Conservation (phyloP, 192 early-diverging fungal species). For the Podila clonocystis region DNA sequence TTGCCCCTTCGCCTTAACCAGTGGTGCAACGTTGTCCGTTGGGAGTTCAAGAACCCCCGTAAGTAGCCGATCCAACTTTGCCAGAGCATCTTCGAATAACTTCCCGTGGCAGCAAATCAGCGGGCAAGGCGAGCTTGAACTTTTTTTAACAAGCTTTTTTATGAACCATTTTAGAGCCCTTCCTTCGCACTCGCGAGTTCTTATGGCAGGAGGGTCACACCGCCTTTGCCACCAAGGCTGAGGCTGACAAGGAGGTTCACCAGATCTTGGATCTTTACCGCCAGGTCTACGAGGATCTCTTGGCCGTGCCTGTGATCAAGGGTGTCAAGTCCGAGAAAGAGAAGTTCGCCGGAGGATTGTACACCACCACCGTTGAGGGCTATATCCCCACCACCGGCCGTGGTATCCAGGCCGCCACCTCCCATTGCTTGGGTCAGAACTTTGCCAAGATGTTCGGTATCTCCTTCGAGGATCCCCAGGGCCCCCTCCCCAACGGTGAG, state of each 20-base stretch:
- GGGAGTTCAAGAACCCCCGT: slow-evolving; percentile 99
- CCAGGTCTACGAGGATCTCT: slow-evolving; percentile 95
- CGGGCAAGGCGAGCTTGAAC: background rate
- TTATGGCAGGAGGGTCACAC: slow-evolving; percentile 99
- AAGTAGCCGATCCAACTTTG: slow-evolving; percentile 33
- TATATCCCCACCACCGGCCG: slow-evolving; percentile 97
- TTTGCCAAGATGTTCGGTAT: slow-evolving; percentile 99
- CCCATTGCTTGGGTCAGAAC: slow-evolving; percentile 99
- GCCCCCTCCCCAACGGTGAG: slow-evolving; percentile 56
- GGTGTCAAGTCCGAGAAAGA: slow-evolving; percentile 99
- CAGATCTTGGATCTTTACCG: slow-evolving; percentile 96
- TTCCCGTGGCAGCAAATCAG: background rate
- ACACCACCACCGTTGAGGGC: slow-evolving; percentile 98
- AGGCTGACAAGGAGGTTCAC: slow-evolving; percentile 85
- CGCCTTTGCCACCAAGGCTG: slow-evolving; percentile 91
- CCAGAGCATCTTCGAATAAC: background rate
- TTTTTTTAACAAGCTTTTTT: background rate
- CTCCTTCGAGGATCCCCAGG: slow-evolving; percentile 86
- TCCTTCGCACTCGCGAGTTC: slow-evolving; percentile 99
- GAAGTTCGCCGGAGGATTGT: slow-evolving; percentile 98
- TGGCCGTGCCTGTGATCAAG: slow-evolving; percentile 96
- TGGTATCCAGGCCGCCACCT: slow-evolving; percentile 98
- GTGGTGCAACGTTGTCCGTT: slow-evolving; percentile 99
- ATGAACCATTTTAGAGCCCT: slow-evolving; percentile 74
- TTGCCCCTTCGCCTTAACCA: slow-evolving; percentile 97